Evolutionary conservation across 2,329 filamentous ascomycete genomes (phyloP).

Genomic region (Xylariaceae sp.): DNA sequence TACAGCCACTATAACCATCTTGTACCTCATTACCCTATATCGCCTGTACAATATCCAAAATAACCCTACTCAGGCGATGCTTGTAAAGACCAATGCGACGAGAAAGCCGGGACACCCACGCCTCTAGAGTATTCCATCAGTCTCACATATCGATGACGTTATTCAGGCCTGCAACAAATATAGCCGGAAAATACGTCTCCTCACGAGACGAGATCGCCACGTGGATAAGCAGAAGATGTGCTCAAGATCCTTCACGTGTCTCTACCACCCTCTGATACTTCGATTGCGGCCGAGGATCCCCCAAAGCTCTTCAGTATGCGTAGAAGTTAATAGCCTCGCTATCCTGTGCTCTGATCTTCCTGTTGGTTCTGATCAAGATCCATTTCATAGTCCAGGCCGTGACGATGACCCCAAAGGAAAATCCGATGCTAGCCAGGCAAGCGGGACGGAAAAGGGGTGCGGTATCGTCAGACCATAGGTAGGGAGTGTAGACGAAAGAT

Average conservation of each 20-base stretch:
- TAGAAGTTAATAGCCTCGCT: conserved; percentile 26
- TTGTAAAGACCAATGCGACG: too few species aligned
- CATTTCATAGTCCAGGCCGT: conserved; percentile 26
- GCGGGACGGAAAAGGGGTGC: conserved; percentile 17
- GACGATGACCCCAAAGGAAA: conserved; percentile 24
- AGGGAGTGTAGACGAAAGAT: conserved; percentile 49
- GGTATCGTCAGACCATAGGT: conserved; percentile 34
- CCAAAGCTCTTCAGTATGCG: conserved; percentile 20
- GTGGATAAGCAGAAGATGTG: too few species aligned
- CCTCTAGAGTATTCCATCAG: too few species aligned
- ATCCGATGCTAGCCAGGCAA: conserved; percentile 41
- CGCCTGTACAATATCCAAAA: too few species aligned
- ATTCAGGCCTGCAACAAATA: too few species aligned
- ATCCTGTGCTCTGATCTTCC: conserved; percentile 22
- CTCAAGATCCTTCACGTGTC: too few species aligned
- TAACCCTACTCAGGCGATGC: too few species aligned
- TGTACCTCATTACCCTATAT: too few species aligned
- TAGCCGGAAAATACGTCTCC: too few species aligned
- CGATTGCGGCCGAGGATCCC: background rate
- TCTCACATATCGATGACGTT: too few species aligned
- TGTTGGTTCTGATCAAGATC: conserved; percentile 25
- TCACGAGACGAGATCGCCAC: too few species aligned
- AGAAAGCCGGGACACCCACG: background rate
- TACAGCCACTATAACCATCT: too few species aligned
- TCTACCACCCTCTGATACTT: background rate